Evolutionary conservation across 805 yeast species (phyloP), one percentile per base, ranked within the genome.

Genomic region (Saturnispora besseyi): DNA sequence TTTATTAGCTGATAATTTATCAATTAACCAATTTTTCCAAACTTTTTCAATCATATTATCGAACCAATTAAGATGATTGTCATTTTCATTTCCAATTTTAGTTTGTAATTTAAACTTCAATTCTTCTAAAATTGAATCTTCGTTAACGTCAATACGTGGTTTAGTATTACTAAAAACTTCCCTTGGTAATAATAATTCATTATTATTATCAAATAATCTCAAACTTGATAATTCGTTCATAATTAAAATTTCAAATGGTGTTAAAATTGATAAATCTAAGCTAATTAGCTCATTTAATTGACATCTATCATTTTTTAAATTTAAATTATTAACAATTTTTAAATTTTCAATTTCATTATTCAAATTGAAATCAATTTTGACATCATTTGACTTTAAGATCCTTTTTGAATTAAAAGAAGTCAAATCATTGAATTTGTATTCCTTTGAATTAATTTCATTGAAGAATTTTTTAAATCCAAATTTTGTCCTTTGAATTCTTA

Each of bases 181-280:
- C 4, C 12, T n/a, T 6, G 34, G 34, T 13, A 45, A 28, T 15
- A 29, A 36, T 26, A 45, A 29, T 28, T 45, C 43, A 45, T 31
- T 22, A 3, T 36, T 10, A 12, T 24, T 28, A 37, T 28, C n/a
- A 24, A 45, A 45, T 11, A 45, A 38, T 30, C 24, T 41, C 22
- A 51, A 21, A 1, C 38, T 37, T 21, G 44, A 18, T 18, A 53
- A 11, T 21, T 48, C 46, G 5, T 44, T 10, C 15, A 49, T 44
- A 2, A 53, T 7, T 9, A 11, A 4, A 26, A 9, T n/a, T 42
- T 53, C 56, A 51, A 51, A 53, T 10, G 32, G 43, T 11, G 56
- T 51, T 9, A 47, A 13, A 10, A 21, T 33, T 21, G 52, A 51
- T 13, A 53, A 33, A 45, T 51, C 52, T 6, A 51, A 36, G 2